Conservation (phyloP, 805 yeast species). For the Saccharomycopsis malanga region DNA sequence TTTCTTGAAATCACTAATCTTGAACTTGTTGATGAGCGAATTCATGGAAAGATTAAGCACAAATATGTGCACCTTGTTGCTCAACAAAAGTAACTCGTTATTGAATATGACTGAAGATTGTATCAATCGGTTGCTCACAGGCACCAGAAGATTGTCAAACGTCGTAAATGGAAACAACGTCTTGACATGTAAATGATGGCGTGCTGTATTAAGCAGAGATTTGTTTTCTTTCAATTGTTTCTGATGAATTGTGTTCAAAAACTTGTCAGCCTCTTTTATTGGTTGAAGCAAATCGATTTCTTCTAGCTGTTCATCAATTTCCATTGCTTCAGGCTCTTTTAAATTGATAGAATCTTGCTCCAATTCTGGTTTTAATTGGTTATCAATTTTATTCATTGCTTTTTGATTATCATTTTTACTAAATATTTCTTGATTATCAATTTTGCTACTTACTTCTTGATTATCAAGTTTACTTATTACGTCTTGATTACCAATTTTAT, state of each 20-base stretch:
- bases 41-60: constrained; percentile 14
- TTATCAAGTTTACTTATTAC: neutral
- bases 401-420: constrained; percentile 6
- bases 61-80: constrained; percentile 13
- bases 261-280: constrained; percentile 19
- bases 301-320: neutral
- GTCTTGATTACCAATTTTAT: neutral
- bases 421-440: neutral
- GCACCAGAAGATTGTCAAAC: constrained; percentile 8
- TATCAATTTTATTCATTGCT: constrained; percentile 14
- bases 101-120: constrained; percentile 11
- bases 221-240: constrained; percentile 21
- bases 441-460: neutral
- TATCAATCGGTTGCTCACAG: constrained; percentile 3
- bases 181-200: constrained; percentile 9
- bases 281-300: constrained; percentile 3
- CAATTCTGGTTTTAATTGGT: neutral
- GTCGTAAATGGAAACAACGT: constrained; percentile 12
- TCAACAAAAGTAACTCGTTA: constrained; percentile 13
- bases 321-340: neutral
- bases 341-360: neutral
- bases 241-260: constrained; percentile 17
- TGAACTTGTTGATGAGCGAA: constrained; percentile 11
- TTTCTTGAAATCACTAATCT: constrained; percentile 4
- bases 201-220: constrained; percentile 15